A percentile compares a stretch with the other conserved stretches of the same genome.
These are phyloP conservation scores for Kluyveromyces dobzhanskii DNA, from an alignment of 805 yeast genomes.

Conservation along the genomic window DNA sequence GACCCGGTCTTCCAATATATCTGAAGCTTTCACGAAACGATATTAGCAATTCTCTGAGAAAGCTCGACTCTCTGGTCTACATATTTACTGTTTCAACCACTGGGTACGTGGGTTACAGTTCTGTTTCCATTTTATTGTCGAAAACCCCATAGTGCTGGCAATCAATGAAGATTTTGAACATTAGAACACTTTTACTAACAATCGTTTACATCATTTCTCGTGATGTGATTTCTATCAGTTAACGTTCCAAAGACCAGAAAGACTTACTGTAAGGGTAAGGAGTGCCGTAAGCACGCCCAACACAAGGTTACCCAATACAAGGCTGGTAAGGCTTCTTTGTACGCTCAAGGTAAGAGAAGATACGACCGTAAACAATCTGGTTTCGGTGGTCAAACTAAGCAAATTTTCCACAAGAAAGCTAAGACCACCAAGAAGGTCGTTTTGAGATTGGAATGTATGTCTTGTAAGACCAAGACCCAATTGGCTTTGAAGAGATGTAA, in stretches of 20 bases:
- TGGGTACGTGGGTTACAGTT: no score
- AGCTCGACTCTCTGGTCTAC: no score
- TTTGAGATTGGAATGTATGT: constrained; percentile 97
- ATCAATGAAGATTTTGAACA: no score
- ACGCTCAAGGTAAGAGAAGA: constrained; percentile 99
- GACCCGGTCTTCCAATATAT: no score
- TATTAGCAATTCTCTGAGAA: no score
- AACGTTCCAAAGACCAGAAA: constrained; percentile 99
- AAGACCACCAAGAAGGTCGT: constrained; percentile 99
- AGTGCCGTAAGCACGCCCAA: constrained; percentile 99
- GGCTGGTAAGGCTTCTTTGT: constrained; percentile 99
- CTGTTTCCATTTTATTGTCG: no score
- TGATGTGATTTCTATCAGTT: constrained; percentile 42
- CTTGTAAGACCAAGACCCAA: constrained; percentile 98
- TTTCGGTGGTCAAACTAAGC: constrained; percentile 99
- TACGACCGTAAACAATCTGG: constrained; percentile 99
- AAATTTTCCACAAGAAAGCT: constrained; percentile 99
- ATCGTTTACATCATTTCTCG: neutral
- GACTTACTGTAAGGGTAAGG: constrained; percentile 99
- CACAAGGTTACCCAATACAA: constrained; percentile 99
- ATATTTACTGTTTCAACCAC: no score
- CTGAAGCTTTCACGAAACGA: no score
- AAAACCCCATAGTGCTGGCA: no score
- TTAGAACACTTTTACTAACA: neutral
- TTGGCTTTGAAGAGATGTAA: constrained; percentile 98